Percentiles rank a stretch among this genome's conserved stretches.
Evolutionary conservation across 108 stramenopile genomes (phyloP).

Genomic region (Cyclotella sp.): DNA sequence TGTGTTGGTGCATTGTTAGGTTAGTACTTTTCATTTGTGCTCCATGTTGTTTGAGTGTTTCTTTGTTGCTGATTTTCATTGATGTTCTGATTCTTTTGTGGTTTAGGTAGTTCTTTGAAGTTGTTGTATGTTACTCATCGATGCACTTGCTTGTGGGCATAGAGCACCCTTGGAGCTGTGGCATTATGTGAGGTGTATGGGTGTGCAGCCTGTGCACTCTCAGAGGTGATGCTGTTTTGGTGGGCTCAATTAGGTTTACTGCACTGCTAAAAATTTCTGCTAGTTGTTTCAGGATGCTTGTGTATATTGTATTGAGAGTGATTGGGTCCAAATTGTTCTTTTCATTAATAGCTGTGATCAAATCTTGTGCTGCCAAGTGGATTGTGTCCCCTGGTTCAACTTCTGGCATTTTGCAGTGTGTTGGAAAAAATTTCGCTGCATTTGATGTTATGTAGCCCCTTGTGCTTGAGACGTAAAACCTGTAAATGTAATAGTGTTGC

Average conservation of each 20-base stretch:
- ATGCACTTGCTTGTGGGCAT: not conserved
- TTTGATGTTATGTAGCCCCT: not conserved
- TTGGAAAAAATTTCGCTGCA: slow-evolving; percentile 28
- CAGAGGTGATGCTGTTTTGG: slow-evolving; percentile 5
- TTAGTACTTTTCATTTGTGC: no score
- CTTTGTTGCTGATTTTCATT: no score
- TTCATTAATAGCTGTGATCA: not conserved
- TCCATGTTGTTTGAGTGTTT: no score
- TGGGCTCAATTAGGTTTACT: not conserved
- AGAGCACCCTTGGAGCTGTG: not conserved
- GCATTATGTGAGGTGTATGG: not conserved
- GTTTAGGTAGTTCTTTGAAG: no score
- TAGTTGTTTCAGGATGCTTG: not conserved
- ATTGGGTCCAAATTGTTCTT: not conserved
- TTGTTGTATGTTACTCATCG: not conserved
- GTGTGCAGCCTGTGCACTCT: slow-evolving; percentile 10
- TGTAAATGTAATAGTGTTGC: slow-evolving; percentile 27
- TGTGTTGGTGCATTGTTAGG: no score
- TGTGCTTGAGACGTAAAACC: not conserved
- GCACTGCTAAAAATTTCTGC: not conserved
- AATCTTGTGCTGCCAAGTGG: not conserved
- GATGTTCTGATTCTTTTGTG: no score
- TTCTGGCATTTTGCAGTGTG: slow-evolving; percentile 10
- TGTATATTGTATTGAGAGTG: not conserved
- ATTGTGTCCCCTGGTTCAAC: not conserved